Evolutionary conservation across 2,329 filamentous ascomycete genomes (phyloP), one percentile per base, ranked within the genome.

Genomic region (Akanthomyces muscarius): DNA sequence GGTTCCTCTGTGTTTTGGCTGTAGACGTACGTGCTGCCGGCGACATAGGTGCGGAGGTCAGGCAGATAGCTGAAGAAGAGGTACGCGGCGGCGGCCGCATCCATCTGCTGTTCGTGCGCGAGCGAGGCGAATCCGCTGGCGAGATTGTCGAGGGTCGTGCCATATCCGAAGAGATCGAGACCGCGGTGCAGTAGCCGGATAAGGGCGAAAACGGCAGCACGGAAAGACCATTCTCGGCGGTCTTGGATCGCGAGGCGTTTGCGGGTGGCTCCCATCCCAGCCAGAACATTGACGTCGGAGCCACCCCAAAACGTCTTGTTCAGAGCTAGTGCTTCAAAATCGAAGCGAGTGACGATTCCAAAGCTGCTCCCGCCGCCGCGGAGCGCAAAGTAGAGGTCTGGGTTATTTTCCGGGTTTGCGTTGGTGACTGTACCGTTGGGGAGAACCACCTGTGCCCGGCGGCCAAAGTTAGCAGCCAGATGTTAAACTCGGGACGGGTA

Each of bases 321-420:
- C 11, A 16, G n/a, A 3, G 45, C 21, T 1, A 41, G 18, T 3
- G 57, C 23, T 18, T 30, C 33, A 14, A 60, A 36, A 33, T 69
- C 68, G 36, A 72, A 66, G 63, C 64, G 65, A 1, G 75, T 69
- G 21, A 71, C 67, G 41, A 73, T 69, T 44, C 76, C 77, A 59
- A 78, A 78, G 66, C 80, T 81, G 42, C 72, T 71, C 10, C 77
- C 78, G 4, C 81, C 81, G 10, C 78, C 79, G 41, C 76, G 75
- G 0, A 81, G 71, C 3, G 79, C 79, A 66, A 72, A 75, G 68
- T 72, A 81, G 0, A 82, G 71, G 47, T 81, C 78, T 0, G 69
- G n/a, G 53, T 80, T 70, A 2, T 69, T 52, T 0, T 63, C 64
- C 0, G 66, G 65, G 55, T 73, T 78, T 4, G 74, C 77, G 5